A percentile compares a stretch with the other conserved stretches of the same genome.
Conservation (phyloP, 2,329 filamentous ascomycete genomes). For the Cadophora malorum region DNA sequence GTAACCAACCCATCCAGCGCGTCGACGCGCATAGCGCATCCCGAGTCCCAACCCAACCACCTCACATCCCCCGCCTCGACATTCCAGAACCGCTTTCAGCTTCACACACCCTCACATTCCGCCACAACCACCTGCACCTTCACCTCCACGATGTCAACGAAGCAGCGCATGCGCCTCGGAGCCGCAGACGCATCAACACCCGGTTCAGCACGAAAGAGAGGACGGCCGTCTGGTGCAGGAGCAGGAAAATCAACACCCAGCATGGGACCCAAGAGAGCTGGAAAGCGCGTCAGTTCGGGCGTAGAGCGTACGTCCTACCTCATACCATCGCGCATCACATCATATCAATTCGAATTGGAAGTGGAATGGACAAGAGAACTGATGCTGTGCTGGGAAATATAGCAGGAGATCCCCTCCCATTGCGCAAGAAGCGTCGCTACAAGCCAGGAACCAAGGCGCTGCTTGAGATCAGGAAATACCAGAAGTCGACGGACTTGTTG, state of each 20-base stretch:
- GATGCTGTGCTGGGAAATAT: neutral
- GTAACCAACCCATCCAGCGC: too few species aligned
- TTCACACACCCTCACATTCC: constrained; percentile 5
- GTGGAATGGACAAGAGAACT: neutral
- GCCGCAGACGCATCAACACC: constrained; percentile 27
- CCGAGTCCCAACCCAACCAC: constrained; percentile 6
- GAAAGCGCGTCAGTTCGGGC: constrained; percentile 24
- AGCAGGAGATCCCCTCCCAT: constrained; percentile 78
- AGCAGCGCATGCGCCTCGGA: constrained; percentile 22
- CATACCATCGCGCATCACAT: neutral
- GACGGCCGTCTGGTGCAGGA: constrained; percentile 16
- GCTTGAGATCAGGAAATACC: constrained; percentile 89
- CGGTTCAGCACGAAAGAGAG: constrained; percentile 26
- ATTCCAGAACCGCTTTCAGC: constrained; percentile 1
- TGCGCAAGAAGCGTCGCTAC: constrained; percentile 68
- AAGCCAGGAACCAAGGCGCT: constrained; percentile 84
- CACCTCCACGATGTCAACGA: constrained; percentile 14
- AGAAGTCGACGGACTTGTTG: constrained; percentile 86
- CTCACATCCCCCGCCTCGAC: constrained; percentile 7
- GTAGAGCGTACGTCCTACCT: constrained; percentile 25
- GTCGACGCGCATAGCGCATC: constrained; percentile 5
- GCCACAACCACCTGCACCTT: neutral
- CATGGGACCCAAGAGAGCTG: constrained; percentile 26
- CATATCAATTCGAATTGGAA: too few species aligned
- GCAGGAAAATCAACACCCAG: constrained; percentile 22